These are phyloP conservation scores for Teratosphaeria epicoccoides DNA, from an alignment of 2,329 filamentous ascomycete species.

Conservation along the genomic window DNA sequence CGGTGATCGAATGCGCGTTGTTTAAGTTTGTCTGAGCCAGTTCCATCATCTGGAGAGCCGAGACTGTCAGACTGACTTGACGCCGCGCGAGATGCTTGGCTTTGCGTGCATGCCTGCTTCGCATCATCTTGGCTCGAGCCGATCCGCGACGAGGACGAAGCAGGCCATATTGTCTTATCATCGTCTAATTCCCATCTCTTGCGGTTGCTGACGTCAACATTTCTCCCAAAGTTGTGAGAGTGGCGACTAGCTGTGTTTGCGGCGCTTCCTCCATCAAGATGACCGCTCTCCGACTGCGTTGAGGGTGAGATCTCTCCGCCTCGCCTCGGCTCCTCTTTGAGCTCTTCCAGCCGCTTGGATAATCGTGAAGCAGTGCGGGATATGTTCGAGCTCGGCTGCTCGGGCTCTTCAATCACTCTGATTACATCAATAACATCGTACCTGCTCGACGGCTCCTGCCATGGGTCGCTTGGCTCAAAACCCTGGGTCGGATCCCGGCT, in stretches of 20 bases:
- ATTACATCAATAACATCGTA: slow-evolving; percentile 5
- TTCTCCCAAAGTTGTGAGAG: background rate
- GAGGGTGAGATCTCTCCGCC: background rate
- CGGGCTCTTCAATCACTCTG: slow-evolving; percentile 4
- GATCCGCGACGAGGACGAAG: background rate
- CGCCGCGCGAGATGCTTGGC: background rate
- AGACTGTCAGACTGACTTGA: background rate
- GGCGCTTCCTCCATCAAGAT: background rate
- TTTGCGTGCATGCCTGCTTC: background rate
- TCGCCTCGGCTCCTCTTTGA: background rate
- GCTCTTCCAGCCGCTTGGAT: background rate
- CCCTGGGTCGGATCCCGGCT: background rate
- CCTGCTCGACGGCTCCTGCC: background rate
- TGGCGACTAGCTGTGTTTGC: background rate
- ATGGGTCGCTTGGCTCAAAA: background rate
- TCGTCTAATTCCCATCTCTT: background rate
- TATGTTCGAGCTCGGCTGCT: background rate
- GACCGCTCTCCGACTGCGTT: background rate
- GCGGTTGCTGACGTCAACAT: background rate
- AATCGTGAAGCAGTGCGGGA: background rate
- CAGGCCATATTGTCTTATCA: background rate
- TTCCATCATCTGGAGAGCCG: no score
- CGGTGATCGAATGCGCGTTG: background rate
- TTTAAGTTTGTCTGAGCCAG: background rate
- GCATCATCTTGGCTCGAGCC: background rate